Evolutionary conservation across 192 early-diverging fungal species (phyloP), one percentile per base, ranked within the genome.

Genomic region (Gaertneriomyces semiglobifer): DNA sequence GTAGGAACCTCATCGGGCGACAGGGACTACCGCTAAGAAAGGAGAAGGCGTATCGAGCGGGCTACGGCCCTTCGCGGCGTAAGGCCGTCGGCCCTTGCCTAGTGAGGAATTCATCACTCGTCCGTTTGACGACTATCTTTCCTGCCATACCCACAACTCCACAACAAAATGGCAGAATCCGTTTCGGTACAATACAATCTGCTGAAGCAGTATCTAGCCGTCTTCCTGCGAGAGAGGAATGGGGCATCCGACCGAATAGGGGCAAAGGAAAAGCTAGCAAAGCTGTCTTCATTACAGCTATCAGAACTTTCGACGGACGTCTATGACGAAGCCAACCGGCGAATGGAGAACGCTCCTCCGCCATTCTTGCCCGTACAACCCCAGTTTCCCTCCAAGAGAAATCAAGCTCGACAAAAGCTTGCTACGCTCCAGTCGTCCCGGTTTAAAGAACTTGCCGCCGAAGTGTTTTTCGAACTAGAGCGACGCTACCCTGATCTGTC

Each of bases 381-480:
- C 63, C 87, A 92, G 42, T 93, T 90, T 68, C 91, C 92, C 68
- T 90, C 86, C 14, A 90, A 95, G 71, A 85, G 96, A 45, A 98
- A 98, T 79, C 94, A 96, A 72, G 96, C 96, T 2, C 88, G 96
- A 40, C 95, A 95, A 63, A 98, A 98, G 72, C 84, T 98, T 7
- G 92, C 94, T 12, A 94, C 94, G 1, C 79, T 98, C 11, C 89
- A 88, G 18, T 78, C 74, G 59, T 64, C 79, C 65, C 86, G 91
- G 58, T 98, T 97, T 80, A 90, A 92, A 66, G 95, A 98, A 68
- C 79, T 98, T 16, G 91, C 92, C 6, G 88, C 85, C 63, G 94
- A 96, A 74, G 89, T 98, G 12, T 91, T 88, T 70, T 72, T 60
- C 39, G 77, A 83, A 53, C 53, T 83, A 38, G 81, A 80, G 43